These are phyloP conservation scores for Neurospora sp. DNA, from an alignment of 2,329 filamentous ascomycete genomes.

Conservation along the genomic window DNA sequence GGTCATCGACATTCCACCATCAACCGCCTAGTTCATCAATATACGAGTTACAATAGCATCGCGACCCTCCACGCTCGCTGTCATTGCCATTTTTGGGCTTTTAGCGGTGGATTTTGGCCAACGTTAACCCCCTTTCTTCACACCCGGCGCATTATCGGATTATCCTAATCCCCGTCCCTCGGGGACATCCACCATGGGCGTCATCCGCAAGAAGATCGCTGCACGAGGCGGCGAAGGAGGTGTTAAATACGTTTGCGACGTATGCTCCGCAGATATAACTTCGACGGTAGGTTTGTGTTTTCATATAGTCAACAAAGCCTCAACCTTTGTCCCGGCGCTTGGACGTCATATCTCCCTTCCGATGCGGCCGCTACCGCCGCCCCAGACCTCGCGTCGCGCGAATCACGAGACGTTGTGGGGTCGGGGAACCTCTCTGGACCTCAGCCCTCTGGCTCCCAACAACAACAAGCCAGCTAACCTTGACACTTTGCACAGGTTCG, in stretches of 20 bases:
- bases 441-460: conserved; percentile 1
- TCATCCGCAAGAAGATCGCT: conserved; percentile 92
- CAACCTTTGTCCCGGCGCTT: not conserved
- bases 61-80: not conserved
- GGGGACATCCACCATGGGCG: conserved; percentile 55
- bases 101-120: conserved; percentile 4
- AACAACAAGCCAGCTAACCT: conserved; percentile 6
- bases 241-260: conserved; percentile 94
- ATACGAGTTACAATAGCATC: conserved; percentile 9
- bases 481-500: conserved; percentile 54
- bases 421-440: not conserved
- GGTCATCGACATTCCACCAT: conserved; percentile 12
- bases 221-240: conserved; percentile 76
- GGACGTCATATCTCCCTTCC: not conserved
- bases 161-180: conserved; percentile 10
- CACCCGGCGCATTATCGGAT: conserved; percentile 13
- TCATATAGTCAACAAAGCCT: not conserved
- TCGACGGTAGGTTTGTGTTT: conserved; percentile 62
- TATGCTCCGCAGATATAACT: conserved; percentile 93
- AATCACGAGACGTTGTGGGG: conserved; percentile 6
- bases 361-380: not conserved
- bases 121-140: conserved; percentile 1
- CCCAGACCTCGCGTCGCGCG: conserved; percentile 6
- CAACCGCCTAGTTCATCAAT: conserved; percentile 13
- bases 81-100: conserved; percentile 6